Percentiles rank a stretch among this genome's conserved stretches.
Evolutionary conservation across 78 protist genomes (phyloP).

Genomic region (Planoprotostelium fungivorum): DNA sequence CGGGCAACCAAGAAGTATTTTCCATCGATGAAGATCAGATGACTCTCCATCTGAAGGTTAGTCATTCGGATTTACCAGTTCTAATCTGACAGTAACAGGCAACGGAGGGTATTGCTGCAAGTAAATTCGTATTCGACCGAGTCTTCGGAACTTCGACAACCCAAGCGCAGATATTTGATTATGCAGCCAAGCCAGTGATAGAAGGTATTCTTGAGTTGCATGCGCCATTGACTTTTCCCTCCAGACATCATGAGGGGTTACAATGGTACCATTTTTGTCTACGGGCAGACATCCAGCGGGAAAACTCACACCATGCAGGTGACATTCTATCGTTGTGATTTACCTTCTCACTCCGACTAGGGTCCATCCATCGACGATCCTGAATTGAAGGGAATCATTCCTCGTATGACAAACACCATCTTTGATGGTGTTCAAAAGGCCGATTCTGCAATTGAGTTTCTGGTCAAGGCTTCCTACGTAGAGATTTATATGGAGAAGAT

Average conservation of each 20-base stretch:
- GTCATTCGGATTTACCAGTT: not conserved
- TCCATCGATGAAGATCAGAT: slow-evolving; percentile 12
- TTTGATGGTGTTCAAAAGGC: slow-evolving; percentile 50
- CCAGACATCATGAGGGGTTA: slow-evolving; percentile 30
- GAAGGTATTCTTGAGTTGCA: slow-evolving; percentile 17
- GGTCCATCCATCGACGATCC: slow-evolving; percentile 62
- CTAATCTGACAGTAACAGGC: not conserved
- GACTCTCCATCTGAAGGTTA: slow-evolving; percentile 21
- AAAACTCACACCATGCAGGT: slow-evolving; percentile 82
- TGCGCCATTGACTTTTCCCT: not conserved
- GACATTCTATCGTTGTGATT: not conserved
- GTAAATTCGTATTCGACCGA: slow-evolving; percentile 59
- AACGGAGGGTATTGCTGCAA: slow-evolving; percentile 17
- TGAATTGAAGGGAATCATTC: slow-evolving; percentile 72
- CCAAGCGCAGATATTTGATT: slow-evolving; percentile 64
- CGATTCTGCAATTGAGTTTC: slow-evolving; percentile 49
- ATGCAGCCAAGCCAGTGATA: slow-evolving; percentile 70
- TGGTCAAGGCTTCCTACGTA: slow-evolving; percentile 65
- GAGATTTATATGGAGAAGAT: slow-evolving; percentile 88
- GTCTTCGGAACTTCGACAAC: slow-evolving; percentile 30
- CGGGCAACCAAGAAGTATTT: slow-evolving; percentile 26
- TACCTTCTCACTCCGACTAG: not conserved
- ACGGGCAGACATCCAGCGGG: slow-evolving; percentile 63
- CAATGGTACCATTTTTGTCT: slow-evolving; percentile 56
- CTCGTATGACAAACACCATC: slow-evolving; percentile 69